A percentile compares a stretch with the other conserved stretches of the same genome.
These are phyloP conservation scores for Elsinoe fawcettii DNA, from an alignment of 2,329 filamentous ascomycete genomes.

Conservation along the genomic window DNA sequence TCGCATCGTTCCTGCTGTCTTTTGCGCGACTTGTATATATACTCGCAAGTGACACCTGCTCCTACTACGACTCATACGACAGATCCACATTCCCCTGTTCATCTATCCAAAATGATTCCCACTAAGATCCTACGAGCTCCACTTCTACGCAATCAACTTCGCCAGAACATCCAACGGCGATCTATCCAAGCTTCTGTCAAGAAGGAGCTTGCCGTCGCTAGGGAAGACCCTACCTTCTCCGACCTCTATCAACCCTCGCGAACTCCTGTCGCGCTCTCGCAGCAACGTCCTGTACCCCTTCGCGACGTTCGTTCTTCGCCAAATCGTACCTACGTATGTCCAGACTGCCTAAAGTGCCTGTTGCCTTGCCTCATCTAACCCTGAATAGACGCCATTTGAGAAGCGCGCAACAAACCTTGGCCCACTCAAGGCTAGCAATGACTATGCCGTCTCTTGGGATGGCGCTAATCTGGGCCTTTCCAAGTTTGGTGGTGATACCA, in stretches of 20 bases:
- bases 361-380: background rate
- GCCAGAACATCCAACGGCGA: background rate
- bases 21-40: constrained; percentile 10
- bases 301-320: background rate
- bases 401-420: constrained; percentile 1
- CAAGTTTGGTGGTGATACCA: constrained; percentile 3
- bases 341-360: background rate
- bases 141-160: constrained; percentile 5
- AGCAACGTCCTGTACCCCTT: background rate
- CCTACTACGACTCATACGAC: background rate
- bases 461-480: constrained; percentile 6
- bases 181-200: constrained; percentile 14
- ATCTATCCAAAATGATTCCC: constrained; percentile 3
- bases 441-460: constrained; percentile 8
- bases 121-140: constrained; percentile 6
- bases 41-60: background rate
- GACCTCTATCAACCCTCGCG: background rate
- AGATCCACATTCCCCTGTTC: background rate
- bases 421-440: background rate
- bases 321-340: constrained; percentile 1
- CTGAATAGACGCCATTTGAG: constrained; percentile 5
- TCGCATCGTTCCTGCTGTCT: background rate
- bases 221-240: constrained; percentile 6
- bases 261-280: background rate
- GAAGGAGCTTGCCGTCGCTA: constrained; percentile 11